phyloP scores from a whole-genome alignment of 2,329 filamentous ascomycete species.

The Cercospora sp. region DNA sequence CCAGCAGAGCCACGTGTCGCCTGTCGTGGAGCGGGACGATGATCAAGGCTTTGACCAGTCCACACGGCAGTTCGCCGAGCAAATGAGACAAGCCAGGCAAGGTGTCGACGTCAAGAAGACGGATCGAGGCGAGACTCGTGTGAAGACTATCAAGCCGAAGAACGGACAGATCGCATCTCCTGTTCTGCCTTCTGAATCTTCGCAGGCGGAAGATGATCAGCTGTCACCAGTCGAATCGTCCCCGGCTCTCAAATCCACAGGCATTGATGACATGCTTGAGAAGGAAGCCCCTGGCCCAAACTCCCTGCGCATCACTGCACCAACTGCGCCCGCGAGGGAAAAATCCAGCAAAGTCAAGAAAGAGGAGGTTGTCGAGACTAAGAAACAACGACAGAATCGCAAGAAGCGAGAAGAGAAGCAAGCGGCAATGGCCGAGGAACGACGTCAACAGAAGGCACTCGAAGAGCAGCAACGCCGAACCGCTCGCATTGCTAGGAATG shows the following conservation, averaged over 20 bases:
- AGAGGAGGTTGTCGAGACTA: conserved; percentile 70
- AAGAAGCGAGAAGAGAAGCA: conserved; percentile 84
- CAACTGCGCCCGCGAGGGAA: conserved; percentile 53
- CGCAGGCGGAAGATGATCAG: conserved; percentile 78
- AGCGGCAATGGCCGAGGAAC: conserved; percentile 71
- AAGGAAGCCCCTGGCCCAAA: conserved; percentile 66
- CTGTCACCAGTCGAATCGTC: conserved; percentile 66
- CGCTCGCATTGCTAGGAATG: conserved; percentile 79
- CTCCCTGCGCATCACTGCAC: conserved; percentile 75
- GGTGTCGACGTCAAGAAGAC: conserved; percentile 68
- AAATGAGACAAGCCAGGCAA: conserved; percentile 69
- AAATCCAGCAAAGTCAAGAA: conserved; percentile 61
- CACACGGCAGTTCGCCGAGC: conserved; percentile 74
- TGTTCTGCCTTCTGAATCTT: conserved; percentile 60
- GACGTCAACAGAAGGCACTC: conserved; percentile 72
- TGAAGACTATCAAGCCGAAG: conserved; percentile 53
- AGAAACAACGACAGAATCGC: conserved; percentile 93
- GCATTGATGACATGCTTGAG: conserved; percentile 92
- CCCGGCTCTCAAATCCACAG: conserved; percentile 62
- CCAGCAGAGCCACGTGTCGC: conserved; percentile 23
- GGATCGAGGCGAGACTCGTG: conserved; percentile 48
- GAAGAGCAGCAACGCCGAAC: conserved; percentile 81
- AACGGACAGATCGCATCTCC: conserved; percentile 45
- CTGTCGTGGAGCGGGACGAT: conserved; percentile 38
- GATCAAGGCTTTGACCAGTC: conserved; percentile 63